Evolutionary conservation across 495 filamentous ascomycete genomes (phyloP).

Genomic region (Neurospora hispaniola): DNA sequence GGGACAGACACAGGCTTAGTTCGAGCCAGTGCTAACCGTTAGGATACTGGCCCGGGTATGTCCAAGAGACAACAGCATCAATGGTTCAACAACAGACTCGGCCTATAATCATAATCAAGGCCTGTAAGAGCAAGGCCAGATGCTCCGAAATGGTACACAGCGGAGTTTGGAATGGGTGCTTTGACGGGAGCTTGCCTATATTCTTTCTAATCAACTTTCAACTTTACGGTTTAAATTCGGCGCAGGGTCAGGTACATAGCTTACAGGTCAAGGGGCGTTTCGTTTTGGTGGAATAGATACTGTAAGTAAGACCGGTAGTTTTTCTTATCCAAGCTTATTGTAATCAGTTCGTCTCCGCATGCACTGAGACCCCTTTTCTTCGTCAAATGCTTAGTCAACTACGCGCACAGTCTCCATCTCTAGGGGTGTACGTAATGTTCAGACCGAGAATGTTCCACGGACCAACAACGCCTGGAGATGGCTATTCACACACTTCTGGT

Average conservation of each 20-base stretch:
- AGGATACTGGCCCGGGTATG: neutral
- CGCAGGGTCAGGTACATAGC: neutral
- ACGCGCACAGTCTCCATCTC: no score
- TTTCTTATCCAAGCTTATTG: neutral
- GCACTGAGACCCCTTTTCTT: neutral
- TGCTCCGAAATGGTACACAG: neutral
- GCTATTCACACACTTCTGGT: no score
- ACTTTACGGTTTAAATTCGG: neutral
- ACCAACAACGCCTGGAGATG: no score
- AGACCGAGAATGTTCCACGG: no score
- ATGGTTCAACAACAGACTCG: neutral
- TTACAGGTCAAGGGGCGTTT: neutral
- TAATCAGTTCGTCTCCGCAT: neutral
- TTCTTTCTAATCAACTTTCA: neutral
- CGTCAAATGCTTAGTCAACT: no score
- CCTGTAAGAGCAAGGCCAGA: neutral
- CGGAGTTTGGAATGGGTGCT: neutral
- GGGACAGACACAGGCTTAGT: neutral
- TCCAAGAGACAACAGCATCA: neutral
- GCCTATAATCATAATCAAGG: neutral
- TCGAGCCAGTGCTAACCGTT: neutral
- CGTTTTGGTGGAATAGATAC: neutral
- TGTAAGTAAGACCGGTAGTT: neutral
- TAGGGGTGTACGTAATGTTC: no score
- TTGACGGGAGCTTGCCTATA: neutral